Evolutionary conservation across 1,284 basidiomycete genomes (phyloP), one percentile per base, ranked within the genome.

Genomic region (Cutaneotrichosporon cavernicola): DNA sequence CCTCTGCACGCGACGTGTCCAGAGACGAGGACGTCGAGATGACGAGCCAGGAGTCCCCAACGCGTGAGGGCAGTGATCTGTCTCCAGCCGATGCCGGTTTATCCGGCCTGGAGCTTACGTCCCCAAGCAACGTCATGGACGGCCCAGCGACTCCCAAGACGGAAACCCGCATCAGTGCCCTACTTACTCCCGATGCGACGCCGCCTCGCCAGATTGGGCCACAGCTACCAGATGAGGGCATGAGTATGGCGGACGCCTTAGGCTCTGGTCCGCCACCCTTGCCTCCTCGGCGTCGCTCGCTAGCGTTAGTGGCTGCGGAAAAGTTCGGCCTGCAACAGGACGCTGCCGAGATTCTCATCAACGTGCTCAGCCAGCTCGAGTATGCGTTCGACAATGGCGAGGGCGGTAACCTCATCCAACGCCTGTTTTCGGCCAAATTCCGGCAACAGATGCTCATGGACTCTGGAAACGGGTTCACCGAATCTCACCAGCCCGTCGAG

Each of bases 321-420:
- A 69, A 66, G 59, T 69, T 69, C 55, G 93, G 93, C n/a, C 89
- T 91, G 69, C 96, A 99, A 74, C 96, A 99, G 75, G 96, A 99
- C 76, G 95, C 98, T 2, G 90, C 95, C 0, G 96, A 99, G 81
- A 97, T 96, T 79, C 91, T 99, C 87, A 95, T 99, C 81, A 99
- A 99, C 73, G 95, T 96, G 81, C 90, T 99, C 83, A 97, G 97
- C 81, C 97, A 99, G 80, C 91, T 99, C 64, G 95, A 99, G 80
- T 90, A 91, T 10, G 95, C 94, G 0, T 79, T 97, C 55, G 88
- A 90, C 14, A 79, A 86, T 65, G 55, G 55, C 22, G 36, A 40
- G 13, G 55, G 26, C 13, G 51, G 51, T 83, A 50, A 92, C 70
- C 83, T 95, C 11, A 89, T 96, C 57, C 92, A 93, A 80, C 83